Evolutionary conservation across 768 basidiomycete genomes (phyloP), one percentile per base, ranked within the genome.

Genomic region (Neoboletus magnificus): DNA sequence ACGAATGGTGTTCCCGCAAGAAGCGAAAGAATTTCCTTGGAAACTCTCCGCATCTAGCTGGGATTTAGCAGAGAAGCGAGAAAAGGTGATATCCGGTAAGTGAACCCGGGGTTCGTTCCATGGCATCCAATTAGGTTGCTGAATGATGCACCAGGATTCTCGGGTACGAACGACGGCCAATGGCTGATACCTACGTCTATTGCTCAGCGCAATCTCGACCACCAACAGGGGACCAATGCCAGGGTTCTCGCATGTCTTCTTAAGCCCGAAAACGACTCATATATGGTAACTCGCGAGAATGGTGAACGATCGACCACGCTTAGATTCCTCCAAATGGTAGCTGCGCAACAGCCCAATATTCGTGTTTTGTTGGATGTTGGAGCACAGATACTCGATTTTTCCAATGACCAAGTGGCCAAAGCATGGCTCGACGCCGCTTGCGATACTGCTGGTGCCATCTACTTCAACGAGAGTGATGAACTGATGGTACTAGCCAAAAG

Each of bases 161-260:
- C 74, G 20, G 75, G 76, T 0, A 76, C 73, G 0, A 74, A 75
- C 12, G 76, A 75, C 45, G 54, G 62, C 0, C 70, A 60, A 13
- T 79, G 79, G 52, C 61, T 67, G 16, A 49, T 74, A 5, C 75
- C 75, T 1, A 57, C 54, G 2, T 67, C 72, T 1, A 71, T 76
- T 3, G 25, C 45, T n/a, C 71, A 73, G 46, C 45, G 25, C 8
- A 72, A 72, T 20, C 56, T 51, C 5, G 49, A 58, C 9, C 58
- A 59, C 13, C 71, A 72, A 37, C 35, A 42, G 5, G 66, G 72
- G 27, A 80, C 78, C 37, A 80, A 80, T 48, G 82, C 82, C 0
- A 69, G 62, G 56, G 57, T 66, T 40, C 58, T 73, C 12, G 42
- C 58, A 1, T 63, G 66, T 25, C 62, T 73, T 25, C 54, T 74